A percentile compares a stretch with the other conserved stretches of the same genome.
Conservation (phyloP, 331 rosid genomes). For the Cydonia oblonga region DNA sequence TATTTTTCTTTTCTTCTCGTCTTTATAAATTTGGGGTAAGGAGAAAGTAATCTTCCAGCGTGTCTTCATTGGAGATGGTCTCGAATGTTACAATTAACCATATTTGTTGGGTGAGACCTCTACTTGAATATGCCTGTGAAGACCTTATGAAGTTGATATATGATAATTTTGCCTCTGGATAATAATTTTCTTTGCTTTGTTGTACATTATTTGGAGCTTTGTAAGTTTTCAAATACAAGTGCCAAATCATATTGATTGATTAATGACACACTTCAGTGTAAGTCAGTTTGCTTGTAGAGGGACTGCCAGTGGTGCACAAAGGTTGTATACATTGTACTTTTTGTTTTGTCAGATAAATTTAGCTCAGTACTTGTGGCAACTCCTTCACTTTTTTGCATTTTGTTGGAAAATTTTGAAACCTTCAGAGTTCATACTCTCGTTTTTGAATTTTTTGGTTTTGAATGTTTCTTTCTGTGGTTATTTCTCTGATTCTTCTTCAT, state of each 20-base stretch:
- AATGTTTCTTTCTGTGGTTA: not conserved
- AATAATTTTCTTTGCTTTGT: not conserved
- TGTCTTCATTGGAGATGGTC: not conserved
- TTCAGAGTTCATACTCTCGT: not conserved
- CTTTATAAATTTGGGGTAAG: slow-evolving; percentile 18
- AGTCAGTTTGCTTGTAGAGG: not conserved
- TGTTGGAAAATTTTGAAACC: not conserved
- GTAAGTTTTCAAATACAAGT: not conserved
- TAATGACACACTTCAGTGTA: not conserved
- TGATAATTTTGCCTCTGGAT: not conserved
- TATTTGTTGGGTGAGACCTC: not conserved
- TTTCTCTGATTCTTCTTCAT: not conserved
- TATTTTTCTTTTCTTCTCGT: slow-evolving; percentile 19
- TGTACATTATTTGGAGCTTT: not conserved
- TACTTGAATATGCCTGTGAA: not conserved
- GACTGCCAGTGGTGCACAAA: not conserved
- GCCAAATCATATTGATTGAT: not conserved
- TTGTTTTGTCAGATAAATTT: not conserved
- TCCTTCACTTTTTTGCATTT: not conserved
- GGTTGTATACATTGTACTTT: not conserved
- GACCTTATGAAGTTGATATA: not conserved
- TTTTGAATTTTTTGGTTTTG: not conserved
- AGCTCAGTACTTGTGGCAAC: not conserved
- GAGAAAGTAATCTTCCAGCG: not conserved
- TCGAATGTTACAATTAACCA: not conserved